Evolutionary conservation across 345 rosid genomes (phyloP).

Genomic region (Hevea brasiliensis): DNA sequence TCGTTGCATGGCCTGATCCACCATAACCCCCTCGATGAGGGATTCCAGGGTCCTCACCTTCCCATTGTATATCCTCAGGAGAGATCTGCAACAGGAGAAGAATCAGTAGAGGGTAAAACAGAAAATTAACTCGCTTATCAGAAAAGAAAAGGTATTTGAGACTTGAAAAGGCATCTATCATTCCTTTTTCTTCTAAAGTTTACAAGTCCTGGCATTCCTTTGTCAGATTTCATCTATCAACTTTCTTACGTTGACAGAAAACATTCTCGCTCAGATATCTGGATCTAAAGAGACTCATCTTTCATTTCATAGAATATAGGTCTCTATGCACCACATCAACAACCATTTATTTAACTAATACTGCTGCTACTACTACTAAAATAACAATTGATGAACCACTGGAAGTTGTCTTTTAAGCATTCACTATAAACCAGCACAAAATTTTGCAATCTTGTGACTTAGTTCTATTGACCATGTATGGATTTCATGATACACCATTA

Average conservation of each 20-base stretch:
- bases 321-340: neutral
- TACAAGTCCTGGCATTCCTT: neutral
- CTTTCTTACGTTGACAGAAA: neutral
- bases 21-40: slow-evolving; percentile 53
- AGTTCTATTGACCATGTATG: neutral
- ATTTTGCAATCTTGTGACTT: neutral
- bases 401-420: neutral
- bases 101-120: neutral
- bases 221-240: neutral
- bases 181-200: neutral
- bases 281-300: neutral
- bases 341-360: slow-evolving; percentile 2
- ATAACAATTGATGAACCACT: too few species aligned
- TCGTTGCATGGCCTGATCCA: slow-evolving; percentile 46
- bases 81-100: slow-evolving; percentile 55
- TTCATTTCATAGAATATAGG: neutral
- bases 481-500: neutral
- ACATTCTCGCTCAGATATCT: neutral
- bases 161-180: neutral
- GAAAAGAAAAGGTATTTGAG: neutral
- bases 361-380: too few species aligned
- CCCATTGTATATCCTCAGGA: slow-evolving; percentile 82
- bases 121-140: neutral
- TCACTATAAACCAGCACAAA: neutral
- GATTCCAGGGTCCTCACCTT: slow-evolving; percentile 54